Conservation (phyloP, 352 stramenopile genomes). For the Phytophthora sojae region DNA sequence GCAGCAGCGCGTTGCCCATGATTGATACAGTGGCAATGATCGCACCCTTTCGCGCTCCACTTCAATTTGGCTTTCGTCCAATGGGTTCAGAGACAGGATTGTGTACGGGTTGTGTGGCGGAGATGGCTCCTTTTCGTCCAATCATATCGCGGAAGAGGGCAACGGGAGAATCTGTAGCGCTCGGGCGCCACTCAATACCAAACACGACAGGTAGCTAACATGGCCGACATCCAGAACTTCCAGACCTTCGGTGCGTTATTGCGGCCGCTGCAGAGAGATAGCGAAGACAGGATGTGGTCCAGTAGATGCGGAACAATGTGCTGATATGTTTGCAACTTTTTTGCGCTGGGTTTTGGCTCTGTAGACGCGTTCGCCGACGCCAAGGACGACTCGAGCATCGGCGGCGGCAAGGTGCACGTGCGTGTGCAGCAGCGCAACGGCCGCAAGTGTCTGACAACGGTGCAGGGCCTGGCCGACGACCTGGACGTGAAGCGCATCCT, state of each 20-base stretch:
- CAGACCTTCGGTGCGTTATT: conserved; percentile 82
- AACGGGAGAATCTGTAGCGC: conserved; percentile 19
- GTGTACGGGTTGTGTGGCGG: conserved; percentile 12
- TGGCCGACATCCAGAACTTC: conserved; percentile 92
- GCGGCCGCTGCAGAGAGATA: neutral
- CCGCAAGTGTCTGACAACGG: conserved; percentile 99
- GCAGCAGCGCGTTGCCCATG: conserved; percentile 74
- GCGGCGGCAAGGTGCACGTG: conserved; percentile 96
- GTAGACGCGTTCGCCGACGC: conserved; percentile 89
- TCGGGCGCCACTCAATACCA: conserved; percentile 47
- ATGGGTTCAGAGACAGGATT: conserved; percentile 4
- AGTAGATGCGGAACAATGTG: conserved; percentile 4
- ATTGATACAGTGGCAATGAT: conserved; percentile 9
- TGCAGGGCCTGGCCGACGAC: conserved; percentile 98
- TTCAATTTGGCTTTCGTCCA: conserved; percentile 38
- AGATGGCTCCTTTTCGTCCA: conserved; percentile 37
- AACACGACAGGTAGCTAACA: conserved; percentile 44
- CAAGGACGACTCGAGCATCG: conserved; percentile 88
- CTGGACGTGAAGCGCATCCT: conserved; percentile 99
- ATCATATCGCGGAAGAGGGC: conserved; percentile 18
- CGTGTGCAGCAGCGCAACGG: conserved; percentile 99
- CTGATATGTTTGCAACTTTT: conserved; percentile 18
- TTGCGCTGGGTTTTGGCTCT: neutral
- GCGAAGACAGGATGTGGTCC: neutral
- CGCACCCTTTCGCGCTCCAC: conserved; percentile 39